Conservation (phyloP, 2,329 filamentous ascomycete genomes). For the Fusarium buharicum region DNA sequence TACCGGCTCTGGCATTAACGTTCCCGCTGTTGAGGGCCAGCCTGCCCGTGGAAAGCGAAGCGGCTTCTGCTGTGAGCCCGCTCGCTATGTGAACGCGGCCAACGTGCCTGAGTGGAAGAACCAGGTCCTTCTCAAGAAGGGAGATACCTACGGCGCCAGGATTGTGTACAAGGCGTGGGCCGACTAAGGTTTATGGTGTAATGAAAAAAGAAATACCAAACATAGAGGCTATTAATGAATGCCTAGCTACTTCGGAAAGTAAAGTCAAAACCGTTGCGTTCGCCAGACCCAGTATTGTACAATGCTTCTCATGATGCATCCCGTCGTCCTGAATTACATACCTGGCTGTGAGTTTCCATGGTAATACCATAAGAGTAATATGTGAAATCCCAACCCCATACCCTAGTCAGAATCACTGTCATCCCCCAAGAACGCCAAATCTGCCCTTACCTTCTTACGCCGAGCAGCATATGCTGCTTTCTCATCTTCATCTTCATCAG, state of each 20-base stretch:
- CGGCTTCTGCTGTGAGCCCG: conserved; percentile 93
- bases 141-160: conserved; percentile 81
- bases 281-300: conserved; percentile 23
- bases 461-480: conserved; percentile 56
- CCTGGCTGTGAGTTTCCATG: neutral
- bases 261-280: conserved; percentile 10
- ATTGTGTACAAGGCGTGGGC: conserved; percentile 90
- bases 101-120: conserved; percentile 83
- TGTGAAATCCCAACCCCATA: neutral
- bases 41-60: conserved; percentile 74
- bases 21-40: conserved; percentile 71
- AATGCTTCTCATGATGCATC: conserved; percentile 32
- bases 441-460: conserved; percentile 60
- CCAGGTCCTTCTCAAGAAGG: conserved; percentile 85
- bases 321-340: conserved; percentile 10
- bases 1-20: conserved; percentile 85
- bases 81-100: conserved; percentile 87
- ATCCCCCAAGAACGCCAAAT: conserved; percentile 73
- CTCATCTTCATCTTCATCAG: conserved; percentile 39
- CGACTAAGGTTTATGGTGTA: conserved; percentile 54
- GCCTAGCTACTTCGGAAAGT: conserved; percentile 25
- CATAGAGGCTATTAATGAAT: conserved; percentile 20
- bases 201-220: conserved; percentile 9
- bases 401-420: conserved; percentile 72
- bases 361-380: conserved; percentile 8